Conservation (phyloP, 768 basidiomycete species). For the Termitomyces eurrhizus region DNA sequence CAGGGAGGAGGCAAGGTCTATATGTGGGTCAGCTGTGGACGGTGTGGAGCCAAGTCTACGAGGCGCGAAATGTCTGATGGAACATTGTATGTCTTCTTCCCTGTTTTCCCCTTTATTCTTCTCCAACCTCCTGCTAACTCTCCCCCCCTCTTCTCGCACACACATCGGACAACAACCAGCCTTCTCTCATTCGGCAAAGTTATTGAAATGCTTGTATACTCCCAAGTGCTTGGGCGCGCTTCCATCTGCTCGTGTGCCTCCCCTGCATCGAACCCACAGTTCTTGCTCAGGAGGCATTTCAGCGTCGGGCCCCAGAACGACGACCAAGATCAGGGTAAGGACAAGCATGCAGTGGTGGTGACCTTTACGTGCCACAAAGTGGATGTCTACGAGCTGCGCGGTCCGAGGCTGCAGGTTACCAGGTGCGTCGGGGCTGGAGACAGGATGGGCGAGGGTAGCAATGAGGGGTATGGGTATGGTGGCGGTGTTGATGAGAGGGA, state of each 20-base stretch:
- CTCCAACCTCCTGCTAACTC: not conserved
- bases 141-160: no score
- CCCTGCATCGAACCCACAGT: not conserved
- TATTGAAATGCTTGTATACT: constrained; percentile 50
- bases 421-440: constrained; percentile 28
- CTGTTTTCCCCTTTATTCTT: not conserved
- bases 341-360: not conserved
- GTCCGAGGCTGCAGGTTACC: constrained; percentile 36
- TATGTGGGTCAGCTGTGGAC: not conserved
- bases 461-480: constrained; percentile 54
- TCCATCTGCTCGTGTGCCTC: not conserved
- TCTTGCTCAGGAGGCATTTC: constrained; percentile 36
- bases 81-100: constrained; percentile 40
- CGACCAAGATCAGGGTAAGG: no score
- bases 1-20: not conserved
- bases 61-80: constrained; percentile 28
- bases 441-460: constrained; percentile 55
- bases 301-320: constrained; percentile 5
- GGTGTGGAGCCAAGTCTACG: not conserved
- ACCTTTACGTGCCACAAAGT: not conserved
- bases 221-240: constrained; percentile 27
- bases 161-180: constrained; percentile 21
- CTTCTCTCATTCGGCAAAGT: constrained; percentile 56
- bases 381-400: constrained; percentile 46
- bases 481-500: constrained; percentile 67